Base-by-base conservation (phyloP, 805 yeast species). In the Cyberlindnera americana region DNA sequence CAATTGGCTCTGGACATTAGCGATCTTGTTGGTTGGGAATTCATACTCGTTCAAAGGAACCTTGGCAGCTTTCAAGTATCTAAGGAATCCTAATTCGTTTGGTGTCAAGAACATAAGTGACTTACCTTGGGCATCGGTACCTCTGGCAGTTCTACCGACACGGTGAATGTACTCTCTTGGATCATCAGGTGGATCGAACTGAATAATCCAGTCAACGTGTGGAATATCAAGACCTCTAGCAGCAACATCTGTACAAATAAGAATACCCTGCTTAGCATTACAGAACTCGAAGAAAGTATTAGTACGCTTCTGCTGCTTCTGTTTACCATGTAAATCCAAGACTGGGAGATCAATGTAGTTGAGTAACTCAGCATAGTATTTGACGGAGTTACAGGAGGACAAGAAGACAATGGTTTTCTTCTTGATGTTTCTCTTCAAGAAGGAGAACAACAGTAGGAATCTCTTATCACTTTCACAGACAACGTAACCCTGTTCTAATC, bases 141-240 rank as follows among this genome's bases (percentile, higher is more conserved):
- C 95, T 72, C 99, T 83, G 26, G 99, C 99, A 19, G 99, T 93
- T 73, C 99, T 83, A 51, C 99, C 99, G 26, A 93, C 99, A 66
- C 99, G 81, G 69, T 93, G 99, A 53, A 93, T 93, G 64, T 93
- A 93, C 67, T 93, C 98, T 69, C 98, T 81, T 66, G 99, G 99
- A 68, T 93, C 99, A 82, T 93, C 99, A 62, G 99, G 99, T 40
- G 99, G 99, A 64, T 93, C 99, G 59, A 88, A 93, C 71, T 93
- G 99, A 50, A 93, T 84, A 58, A 93, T 93, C 99, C 99, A 93
- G 69, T 95, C 99, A 40, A 93, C 99, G 21, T 95, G 83, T 38
- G 99, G 99, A 53, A 93, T 93, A 70, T 93, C 99, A 51, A 93
- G 77, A 18, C 99, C 99, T 74, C 99, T 82, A 17, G 99, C 99